phyloP scores from a whole-genome alignment of 2,329 filamentous ascomycete genomes.

The Colletotrichum neosansevieriae region DNA sequence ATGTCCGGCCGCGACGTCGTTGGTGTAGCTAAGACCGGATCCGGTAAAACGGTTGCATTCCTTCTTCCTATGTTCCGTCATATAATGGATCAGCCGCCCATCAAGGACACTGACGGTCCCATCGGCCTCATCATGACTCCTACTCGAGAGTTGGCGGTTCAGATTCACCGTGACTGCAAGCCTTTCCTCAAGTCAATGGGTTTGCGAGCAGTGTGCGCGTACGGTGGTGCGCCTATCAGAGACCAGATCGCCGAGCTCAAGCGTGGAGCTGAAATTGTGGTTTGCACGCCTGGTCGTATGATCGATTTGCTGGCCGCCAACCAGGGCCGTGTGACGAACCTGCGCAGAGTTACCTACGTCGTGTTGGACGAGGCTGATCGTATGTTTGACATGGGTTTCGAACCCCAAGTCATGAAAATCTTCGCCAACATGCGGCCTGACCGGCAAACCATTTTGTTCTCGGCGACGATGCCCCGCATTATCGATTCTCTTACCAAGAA shows the following conservation, averaged over 20 bases:
- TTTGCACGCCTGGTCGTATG: conserved; percentile 94
- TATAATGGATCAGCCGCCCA: conserved; percentile 89
- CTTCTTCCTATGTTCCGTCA: conserved; percentile 97
- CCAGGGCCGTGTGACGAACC: conserved; percentile 91
- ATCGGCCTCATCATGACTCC: conserved; percentile 92
- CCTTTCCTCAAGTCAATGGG: conserved; percentile 90
- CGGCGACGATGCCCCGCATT: conserved; percentile 93
- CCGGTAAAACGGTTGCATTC: conserved; percentile 97
- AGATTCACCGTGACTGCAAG: conserved; percentile 95
- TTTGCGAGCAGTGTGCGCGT: conserved; percentile 89
- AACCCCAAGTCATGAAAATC: conserved; percentile 98
- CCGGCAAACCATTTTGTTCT: conserved; percentile 94
- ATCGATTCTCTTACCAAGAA: conserved; percentile 94
- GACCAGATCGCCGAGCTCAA: conserved; percentile 98
- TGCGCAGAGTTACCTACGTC: conserved; percentile 90
- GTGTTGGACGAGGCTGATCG: conserved; percentile 97
- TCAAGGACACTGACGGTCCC: conserved; percentile 88
- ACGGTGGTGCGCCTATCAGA: conserved; percentile 94
- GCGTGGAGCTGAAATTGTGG: conserved; percentile 92
- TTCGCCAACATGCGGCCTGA: conserved; percentile 92
- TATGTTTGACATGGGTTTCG: conserved; percentile 99
- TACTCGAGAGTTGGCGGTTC: conserved; percentile 91
- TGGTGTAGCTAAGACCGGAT: conserved; percentile 96
- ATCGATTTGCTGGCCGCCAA: conserved; percentile 96
- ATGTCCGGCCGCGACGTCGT: conserved; percentile 98